phyloP scores from a whole-genome alignment of 2,329 filamentous ascomycete genomes.

The Claviceps monticola region DNA sequence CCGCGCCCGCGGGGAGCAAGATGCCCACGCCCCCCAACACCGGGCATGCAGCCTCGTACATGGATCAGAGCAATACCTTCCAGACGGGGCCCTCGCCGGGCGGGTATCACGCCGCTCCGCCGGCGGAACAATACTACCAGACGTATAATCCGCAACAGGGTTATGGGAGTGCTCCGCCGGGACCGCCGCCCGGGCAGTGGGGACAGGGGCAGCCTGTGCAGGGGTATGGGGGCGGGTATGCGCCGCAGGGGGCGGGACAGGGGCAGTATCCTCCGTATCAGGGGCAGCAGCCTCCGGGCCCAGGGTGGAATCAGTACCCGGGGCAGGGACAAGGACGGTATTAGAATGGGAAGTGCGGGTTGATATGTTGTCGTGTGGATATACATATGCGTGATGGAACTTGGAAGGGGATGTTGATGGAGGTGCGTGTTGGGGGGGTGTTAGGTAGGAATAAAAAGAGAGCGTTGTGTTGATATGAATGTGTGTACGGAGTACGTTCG shows the following conservation, averaged over 20 bases:
- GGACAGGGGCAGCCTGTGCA: constrained; percentile 6
- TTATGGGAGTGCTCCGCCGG: constrained; percentile 10
- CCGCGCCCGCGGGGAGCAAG: constrained; percentile 20
- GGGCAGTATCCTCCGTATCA: constrained; percentile 13
- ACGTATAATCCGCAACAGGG: constrained; percentile 16
- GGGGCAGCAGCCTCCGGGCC: constrained; percentile 12
- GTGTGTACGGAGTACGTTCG: no score
- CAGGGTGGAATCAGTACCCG: constrained; percentile 23
- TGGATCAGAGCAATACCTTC: constrained; percentile 6
- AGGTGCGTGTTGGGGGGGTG: no score
- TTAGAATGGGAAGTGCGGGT: not conserved
- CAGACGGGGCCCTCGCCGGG: constrained; percentile 12
- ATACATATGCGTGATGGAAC: no score
- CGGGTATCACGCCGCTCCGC: constrained; percentile 19
- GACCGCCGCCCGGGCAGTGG: constrained; percentile 10
- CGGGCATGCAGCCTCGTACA: constrained; percentile 21
- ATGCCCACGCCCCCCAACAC: constrained; percentile 18
- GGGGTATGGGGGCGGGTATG: constrained; percentile 13
- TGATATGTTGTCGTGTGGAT: not conserved
- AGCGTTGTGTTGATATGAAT: no score
- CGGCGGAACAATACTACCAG: constrained; percentile 17
- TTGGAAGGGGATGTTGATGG: not conserved
- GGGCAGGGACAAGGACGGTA: constrained; percentile 19
- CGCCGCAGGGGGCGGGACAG: constrained; percentile 7
- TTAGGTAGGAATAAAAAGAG: no score